Percentiles rank a stretch among this genome's conserved stretches.
Conservation (phyloP, 108 stramenopile genomes). For the Stephanodiscus triporus region DNA sequence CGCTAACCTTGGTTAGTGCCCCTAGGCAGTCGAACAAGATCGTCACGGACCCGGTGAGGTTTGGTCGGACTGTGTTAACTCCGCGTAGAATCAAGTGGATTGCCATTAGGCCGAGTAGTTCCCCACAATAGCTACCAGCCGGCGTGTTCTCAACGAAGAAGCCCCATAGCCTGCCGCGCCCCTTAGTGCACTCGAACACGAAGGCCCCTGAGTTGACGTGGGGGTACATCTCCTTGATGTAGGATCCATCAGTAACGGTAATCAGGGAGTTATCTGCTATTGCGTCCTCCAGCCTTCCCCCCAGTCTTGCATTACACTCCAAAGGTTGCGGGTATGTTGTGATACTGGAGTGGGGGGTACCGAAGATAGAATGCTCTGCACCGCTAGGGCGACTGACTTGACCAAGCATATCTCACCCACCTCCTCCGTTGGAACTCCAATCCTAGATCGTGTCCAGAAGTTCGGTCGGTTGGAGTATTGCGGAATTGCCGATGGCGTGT, state of each 20-base stretch:
- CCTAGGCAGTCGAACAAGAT: conserved; percentile 24
- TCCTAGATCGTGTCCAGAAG: too few species aligned
- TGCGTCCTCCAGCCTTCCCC: not conserved
- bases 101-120: conserved; percentile 20
- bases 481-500: too few species aligned
- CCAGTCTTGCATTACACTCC: too few species aligned
- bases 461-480: too few species aligned
- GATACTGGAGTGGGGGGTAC: too few species aligned
- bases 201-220: conserved; percentile 1
- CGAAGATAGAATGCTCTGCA: too few species aligned
- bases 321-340: too few species aligned
- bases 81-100: conserved; percentile 7
- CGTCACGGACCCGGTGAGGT: not conserved
- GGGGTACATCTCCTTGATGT: not conserved
- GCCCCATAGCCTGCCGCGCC: conserved; percentile 4
- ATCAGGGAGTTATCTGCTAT: not conserved
- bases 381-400: too few species aligned
- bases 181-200: conserved; percentile 7
- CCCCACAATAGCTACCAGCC: conserved; percentile 19
- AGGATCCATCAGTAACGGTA: conserved; percentile 22
- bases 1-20: not conserved
- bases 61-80: not conserved
- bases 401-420: too few species aligned
- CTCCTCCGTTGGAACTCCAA: too few species aligned
- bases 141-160: not conserved